Percentiles rank a stretch among this genome's conserved stretches.
These are phyloP conservation scores for Fusarium liriodendri DNA, from an alignment of 2,329 filamentous ascomycete genomes.

Conservation along the genomic window DNA sequence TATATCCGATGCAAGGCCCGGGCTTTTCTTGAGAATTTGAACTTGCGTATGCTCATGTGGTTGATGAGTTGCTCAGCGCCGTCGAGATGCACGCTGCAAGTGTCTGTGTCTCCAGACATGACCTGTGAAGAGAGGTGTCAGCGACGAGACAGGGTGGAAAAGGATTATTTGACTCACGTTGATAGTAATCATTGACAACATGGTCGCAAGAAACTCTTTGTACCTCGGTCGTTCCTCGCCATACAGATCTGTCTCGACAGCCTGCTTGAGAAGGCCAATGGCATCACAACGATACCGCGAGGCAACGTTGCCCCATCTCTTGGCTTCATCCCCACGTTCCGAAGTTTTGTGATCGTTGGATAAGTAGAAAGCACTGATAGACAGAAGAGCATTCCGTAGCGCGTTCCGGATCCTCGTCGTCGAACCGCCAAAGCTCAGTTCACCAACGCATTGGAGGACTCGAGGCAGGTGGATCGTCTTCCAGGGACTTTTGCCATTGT, in stretches of 20 bases:
- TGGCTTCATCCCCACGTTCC: slow-evolving; percentile 16
- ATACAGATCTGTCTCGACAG: slow-evolving; percentile 32
- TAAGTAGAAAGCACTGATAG: slow-evolving; percentile 42
- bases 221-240: slow-evolving; percentile 32
- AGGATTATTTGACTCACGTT: slow-evolving; percentile 20
- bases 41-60: slow-evolving; percentile 31
- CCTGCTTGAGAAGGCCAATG: slow-evolving; percentile 35
- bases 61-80: slow-evolving; percentile 35
- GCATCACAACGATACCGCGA: slow-evolving; percentile 24
- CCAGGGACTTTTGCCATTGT: slow-evolving; percentile 43
- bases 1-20: slow-evolving; percentile 40
- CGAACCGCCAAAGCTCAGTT: slow-evolving; percentile 36
- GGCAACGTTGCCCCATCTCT: slow-evolving; percentile 32
- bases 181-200: slow-evolving; percentile 45
- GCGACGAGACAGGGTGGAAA: not conserved
- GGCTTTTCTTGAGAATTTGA: slow-evolving; percentile 29
- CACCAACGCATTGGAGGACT: slow-evolving; percentile 38
- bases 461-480: slow-evolving; percentile 42
- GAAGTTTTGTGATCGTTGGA: slow-evolving; percentile 35
- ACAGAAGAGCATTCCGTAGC: slow-evolving; percentile 37
- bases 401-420: slow-evolving; percentile 38
- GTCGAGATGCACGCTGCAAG: slow-evolving; percentile 38
- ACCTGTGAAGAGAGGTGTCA: slow-evolving; percentile 18
- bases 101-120: slow-evolving; percentile 42
- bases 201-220: slow-evolving; percentile 44